A percentile compares a stretch with the other conserved stretches of the same genome.
phyloP scores from a whole-genome alignment of 176 grass and related monocot species.

The Ampelocalamus luodianensis region DNA sequence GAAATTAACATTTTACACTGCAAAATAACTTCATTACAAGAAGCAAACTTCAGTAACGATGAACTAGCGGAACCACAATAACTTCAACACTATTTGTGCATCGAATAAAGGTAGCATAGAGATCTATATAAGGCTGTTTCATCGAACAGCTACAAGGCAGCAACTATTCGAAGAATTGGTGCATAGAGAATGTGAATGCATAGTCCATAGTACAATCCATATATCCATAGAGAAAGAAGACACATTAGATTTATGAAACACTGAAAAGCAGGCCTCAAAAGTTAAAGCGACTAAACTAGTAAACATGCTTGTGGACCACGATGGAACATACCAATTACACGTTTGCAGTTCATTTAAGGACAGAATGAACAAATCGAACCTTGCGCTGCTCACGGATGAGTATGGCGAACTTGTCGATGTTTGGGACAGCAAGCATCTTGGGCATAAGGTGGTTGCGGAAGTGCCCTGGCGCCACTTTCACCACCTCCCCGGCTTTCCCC shows the following conservation, averaged over 20 bases:
- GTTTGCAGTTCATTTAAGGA: not conserved
- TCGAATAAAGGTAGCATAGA: not conserved
- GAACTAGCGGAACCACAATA: not conserved
- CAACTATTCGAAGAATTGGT: not conserved
- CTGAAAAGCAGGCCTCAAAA: not conserved
- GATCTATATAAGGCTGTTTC: not conserved
- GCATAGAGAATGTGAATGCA: not conserved
- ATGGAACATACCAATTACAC: not conserved
- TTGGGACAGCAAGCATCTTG: constrained; percentile 83
- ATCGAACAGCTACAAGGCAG: not conserved
- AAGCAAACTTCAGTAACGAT: constrained; percentile 14
- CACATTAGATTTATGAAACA: not conserved
- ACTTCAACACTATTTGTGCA: not conserved
- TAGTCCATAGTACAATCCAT: not conserved
- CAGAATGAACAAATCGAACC: constrained; percentile 40
- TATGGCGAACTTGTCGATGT: constrained; percentile 90
- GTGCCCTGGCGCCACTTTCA: constrained; percentile 85
- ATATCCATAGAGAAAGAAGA: not conserved
- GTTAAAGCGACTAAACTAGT: not conserved
- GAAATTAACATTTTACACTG: not conserved
- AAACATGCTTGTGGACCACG: not conserved
- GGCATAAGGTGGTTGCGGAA: constrained; percentile 98
- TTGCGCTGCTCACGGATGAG: constrained; percentile 83
- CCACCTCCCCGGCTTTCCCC: constrained; percentile 80
- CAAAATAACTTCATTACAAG: constrained; percentile 1